Conservation (phyloP, 1,139 yeast species). For the Zygosaccharomyces pseudobailii region DNA sequence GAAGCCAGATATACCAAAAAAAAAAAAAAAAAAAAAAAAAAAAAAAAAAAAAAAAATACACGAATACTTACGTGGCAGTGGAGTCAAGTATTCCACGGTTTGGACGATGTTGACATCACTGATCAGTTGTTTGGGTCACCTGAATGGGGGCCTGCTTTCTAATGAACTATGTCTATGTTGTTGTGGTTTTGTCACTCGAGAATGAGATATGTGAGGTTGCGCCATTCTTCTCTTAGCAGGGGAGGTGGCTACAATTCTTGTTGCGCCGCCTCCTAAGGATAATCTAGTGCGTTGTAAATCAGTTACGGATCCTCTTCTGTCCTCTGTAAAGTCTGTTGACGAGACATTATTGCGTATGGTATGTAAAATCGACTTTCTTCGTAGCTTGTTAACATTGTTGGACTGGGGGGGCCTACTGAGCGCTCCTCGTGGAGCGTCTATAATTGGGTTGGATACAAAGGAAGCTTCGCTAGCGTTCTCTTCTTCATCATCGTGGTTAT, state of each 20-base stretch:
- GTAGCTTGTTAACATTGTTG: slow-evolving; percentile 15
- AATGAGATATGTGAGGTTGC: neutral
- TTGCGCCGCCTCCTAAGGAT: slow-evolving; percentile 29
- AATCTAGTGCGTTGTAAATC: slow-evolving; percentile 12
- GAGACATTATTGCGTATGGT: slow-evolving; percentile 30
- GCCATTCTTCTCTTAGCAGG: slow-evolving; percentile 3
- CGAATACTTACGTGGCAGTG: neutral
- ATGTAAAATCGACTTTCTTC: slow-evolving; percentile 33
- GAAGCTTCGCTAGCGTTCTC: slow-evolving; percentile 35
- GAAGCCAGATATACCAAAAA: neutral
- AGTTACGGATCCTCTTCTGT: neutral
- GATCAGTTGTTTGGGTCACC: slow-evolving; percentile 10
- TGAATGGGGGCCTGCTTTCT: slow-evolving; percentile 26
- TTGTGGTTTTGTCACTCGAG: slow-evolving; percentile 1
- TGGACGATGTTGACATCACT: too few species aligned
- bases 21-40: neutral
- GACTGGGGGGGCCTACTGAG: slow-evolving; percentile 1
- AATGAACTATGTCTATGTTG: slow-evolving; percentile 3
- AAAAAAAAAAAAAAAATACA: neutral
- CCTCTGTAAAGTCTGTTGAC: slow-evolving; percentile 11
- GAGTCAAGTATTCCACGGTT: too few species aligned
- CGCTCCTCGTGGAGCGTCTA: slow-evolving; percentile 2
- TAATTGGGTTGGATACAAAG: slow-evolving; percentile 31
- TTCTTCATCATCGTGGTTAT: slow-evolving; percentile 20
- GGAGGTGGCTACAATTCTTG: slow-evolving; percentile 18